A percentile compares a stretch with the other conserved stretches of the same genome.
These are phyloP conservation scores for Suillus subaureus DNA, from an alignment of 768 basidiomycete genomes.

Conservation along the genomic window DNA sequence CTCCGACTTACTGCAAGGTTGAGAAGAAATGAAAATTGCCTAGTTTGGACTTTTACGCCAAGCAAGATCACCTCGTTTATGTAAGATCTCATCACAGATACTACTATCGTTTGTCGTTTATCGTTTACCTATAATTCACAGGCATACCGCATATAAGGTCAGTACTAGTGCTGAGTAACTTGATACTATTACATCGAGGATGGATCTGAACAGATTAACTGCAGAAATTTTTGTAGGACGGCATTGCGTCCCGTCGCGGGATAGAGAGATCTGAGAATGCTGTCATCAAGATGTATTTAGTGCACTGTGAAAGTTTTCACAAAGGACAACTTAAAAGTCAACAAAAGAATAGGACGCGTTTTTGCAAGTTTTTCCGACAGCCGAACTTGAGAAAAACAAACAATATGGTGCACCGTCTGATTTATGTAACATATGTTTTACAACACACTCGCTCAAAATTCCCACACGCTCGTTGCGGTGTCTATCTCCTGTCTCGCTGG, in stretches of 20 bases:
- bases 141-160: neutral
- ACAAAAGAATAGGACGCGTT: no score
- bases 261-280: no score
- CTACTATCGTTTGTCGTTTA: neutral
- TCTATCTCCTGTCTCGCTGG: neutral
- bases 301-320: slow-evolving; percentile 1
- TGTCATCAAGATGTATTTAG: neutral
- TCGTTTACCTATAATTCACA: neutral
- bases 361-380: neutral
- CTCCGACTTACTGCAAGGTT: neutral
- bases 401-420: neutral
- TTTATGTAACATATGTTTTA: neutral
- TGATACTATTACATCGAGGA: neutral
- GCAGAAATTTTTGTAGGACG: neutral
- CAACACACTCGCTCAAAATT: neutral
- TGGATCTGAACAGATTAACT: neutral
- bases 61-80: neutral
- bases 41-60: neutral
- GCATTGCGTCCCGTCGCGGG: neutral
- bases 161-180: neutral
- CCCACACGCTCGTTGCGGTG: neutral
- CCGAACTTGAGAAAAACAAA: neutral
- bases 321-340: neutral
- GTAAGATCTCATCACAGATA: neutral
- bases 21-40: neutral